Evolutionary conservation across 2,329 filamentous ascomycete species (phyloP), one percentile per base, ranked within the genome.

Genomic region (Pyrenochaeta sp.): DNA sequence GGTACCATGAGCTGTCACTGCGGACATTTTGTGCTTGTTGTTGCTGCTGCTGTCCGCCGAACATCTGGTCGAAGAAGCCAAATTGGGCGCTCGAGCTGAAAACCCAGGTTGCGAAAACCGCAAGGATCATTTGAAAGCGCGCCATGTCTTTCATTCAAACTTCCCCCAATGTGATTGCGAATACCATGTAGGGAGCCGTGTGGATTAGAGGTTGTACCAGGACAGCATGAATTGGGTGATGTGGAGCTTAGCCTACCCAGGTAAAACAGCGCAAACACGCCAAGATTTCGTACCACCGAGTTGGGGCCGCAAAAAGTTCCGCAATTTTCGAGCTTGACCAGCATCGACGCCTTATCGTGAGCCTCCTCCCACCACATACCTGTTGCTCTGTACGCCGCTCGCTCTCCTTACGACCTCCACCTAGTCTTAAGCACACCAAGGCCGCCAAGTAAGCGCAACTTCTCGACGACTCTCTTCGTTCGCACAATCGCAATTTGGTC

Each of bases 61-160:
- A 98, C 92, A 98, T 97, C 72, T 98, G 92, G 77, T 97, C 93
- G 80, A 98, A 99, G 86, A 99, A 97, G 75, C 92, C 90, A 78
- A 98, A 98, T 80, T 98, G 94, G 10, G 92, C 92, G 56, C 85
- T 81, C 3, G 84, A 88, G 61, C 86, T 80, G 58, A 91, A 73
- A 28, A 92, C 77, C 49, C 91, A 80, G 12, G 58, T 40, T 15
- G 92, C 75, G 39, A 74, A 59, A 12, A 77, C 54, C 10, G 78
- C 45, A 28, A 77, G 44, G 34, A 80, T 52, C 32, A 77, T 43
- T 25, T 66, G 64, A 32, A 70, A 57, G 62, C 77, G 62, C n/a
- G 74, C 59, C 78, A 81, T 75, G 19, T 5, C 59, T 15, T 25
- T 22, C n/a, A 27, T 44, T 55, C 46, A 44, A 25, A 30, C 28